Conservation (phyloP, 202 grass and related monocot species). For the Saccharum hybrid region DNA sequence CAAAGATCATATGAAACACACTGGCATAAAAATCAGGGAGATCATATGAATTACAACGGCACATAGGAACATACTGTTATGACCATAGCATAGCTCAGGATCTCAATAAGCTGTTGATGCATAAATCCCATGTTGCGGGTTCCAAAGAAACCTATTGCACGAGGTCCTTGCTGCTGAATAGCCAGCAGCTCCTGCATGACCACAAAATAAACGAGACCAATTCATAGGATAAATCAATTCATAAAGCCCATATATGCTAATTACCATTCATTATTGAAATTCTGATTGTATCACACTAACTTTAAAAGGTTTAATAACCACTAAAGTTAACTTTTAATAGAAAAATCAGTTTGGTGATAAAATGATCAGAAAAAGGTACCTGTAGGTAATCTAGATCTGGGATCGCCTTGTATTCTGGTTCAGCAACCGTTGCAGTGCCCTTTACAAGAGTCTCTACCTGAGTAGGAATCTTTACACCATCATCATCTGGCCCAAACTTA, state of each 20-base stretch:
- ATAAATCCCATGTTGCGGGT: slow-evolving; percentile 99
- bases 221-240: slow-evolving; percentile 34
- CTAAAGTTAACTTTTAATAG: background rate
- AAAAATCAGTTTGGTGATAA: background rate
- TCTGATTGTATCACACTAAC: slow-evolving; percentile 5
- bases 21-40: slow-evolving; percentile 16
- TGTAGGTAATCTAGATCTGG: slow-evolving; percentile 97
- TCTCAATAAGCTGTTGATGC: slow-evolving; percentile 99
- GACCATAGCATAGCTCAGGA: slow-evolving; percentile 99
- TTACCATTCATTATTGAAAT: slow-evolving; percentile 27
- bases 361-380: slow-evolving; percentile 49
- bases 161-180: slow-evolving; percentile 97
- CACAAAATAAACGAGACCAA: slow-evolving; percentile 33
- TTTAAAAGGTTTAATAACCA: slow-evolving; percentile 19
- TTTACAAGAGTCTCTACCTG: slow-evolving; percentile 70
- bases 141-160: slow-evolving; percentile 95
- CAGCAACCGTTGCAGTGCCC: slow-evolving; percentile 61
- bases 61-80: slow-evolving; percentile 80
- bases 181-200: slow-evolving; percentile 82
- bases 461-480: slow-evolving; percentile 72
- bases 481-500: slow-evolving; percentile 57
- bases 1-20: slow-evolving; percentile 22
- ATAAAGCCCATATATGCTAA: slow-evolving; percentile 7
- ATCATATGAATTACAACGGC: background rate
- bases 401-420: slow-evolving; percentile 78